Conservation (phyloP, 164 flowering plant species). For the Aristolochia californica region DNA sequence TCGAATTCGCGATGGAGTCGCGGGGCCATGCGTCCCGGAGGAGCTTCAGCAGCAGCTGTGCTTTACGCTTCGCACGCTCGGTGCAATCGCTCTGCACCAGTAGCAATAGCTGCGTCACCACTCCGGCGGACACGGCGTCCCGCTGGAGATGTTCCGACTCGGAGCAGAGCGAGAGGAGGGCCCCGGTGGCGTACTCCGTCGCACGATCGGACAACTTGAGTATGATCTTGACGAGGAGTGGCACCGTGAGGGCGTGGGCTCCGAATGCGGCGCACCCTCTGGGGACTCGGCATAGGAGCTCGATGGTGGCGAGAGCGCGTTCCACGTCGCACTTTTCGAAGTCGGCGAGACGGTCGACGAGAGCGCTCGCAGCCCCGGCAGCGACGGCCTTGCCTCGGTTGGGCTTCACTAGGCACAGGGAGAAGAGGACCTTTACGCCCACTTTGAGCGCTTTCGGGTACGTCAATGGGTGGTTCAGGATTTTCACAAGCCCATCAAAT, state of each 20-base stretch:
- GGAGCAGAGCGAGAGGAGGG: conserved; percentile 59
- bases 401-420: conserved; percentile 62
- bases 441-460: conserved; percentile 53
- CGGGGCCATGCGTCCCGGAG: conserved; percentile 79
- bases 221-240: conserved; percentile 60
- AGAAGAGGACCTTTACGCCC: conserved; percentile 65
- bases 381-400: conserved; percentile 52
- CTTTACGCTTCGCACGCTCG: conserved; percentile 81
- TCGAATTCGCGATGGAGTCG: conserved; percentile 46
- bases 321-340: conserved; percentile 80
- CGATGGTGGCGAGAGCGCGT: conserved; percentile 83
- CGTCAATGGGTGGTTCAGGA: conserved; percentile 32
- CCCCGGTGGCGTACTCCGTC: conserved; percentile 89
- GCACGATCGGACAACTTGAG: conserved; percentile 79
- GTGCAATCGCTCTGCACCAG: conserved; percentile 94
- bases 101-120: conserved; percentile 68
- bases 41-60: conserved; percentile 70
- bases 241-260: conserved; percentile 60
- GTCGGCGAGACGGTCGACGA: conserved; percentile 53
- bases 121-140: conserved; percentile 73
- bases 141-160: conserved; percentile 47
- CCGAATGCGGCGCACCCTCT: conserved; percentile 64
- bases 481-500: conserved; percentile 46
- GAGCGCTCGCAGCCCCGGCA: conserved; percentile 63
- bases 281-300: conserved; percentile 64